Conservation (phyloP, 2,329 filamentous ascomycete genomes). For the Rhynchosporium agropyri region DNA sequence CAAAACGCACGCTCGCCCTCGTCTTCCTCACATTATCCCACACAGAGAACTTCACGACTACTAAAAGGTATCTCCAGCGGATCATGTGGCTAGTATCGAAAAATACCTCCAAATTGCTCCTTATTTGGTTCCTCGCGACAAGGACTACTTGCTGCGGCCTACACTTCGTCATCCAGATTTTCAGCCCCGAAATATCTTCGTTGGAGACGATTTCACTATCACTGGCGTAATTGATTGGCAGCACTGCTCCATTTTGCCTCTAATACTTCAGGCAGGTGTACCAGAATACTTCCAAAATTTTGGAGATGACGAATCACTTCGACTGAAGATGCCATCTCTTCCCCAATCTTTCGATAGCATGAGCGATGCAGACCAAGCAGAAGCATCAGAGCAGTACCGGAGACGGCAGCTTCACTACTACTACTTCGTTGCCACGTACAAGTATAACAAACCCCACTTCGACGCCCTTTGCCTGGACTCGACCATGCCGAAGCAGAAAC, state of each 20-base stretch:
- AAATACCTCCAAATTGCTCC: constrained; percentile 17
- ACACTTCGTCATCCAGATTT: constrained; percentile 27
- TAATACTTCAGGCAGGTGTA: constrained; percentile 45
- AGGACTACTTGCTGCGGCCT: constrained; percentile 16
- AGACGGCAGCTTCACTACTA: constrained; percentile 41
- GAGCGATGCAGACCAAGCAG: constrained; percentile 28
- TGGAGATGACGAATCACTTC: constrained; percentile 34
- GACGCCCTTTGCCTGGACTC: constrained; percentile 34
- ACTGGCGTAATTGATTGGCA: constrained; percentile 48
- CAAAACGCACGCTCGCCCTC: constrained; percentile 2
- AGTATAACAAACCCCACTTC: constrained; percentile 38
- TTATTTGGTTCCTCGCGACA: constrained; percentile 1
- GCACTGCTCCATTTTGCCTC: constrained; percentile 44
- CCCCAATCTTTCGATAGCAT: constrained; percentile 32
- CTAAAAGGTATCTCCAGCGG: constrained; percentile 2
- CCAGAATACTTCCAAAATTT: constrained; percentile 47
- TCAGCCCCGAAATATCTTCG: constrained; percentile 40
- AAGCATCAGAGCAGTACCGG: constrained; percentile 36
- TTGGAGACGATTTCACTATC: constrained; percentile 41
- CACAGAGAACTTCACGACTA: constrained; percentile 7
- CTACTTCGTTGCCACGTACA: constrained; percentile 39
- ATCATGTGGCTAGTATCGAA: constrained; percentile 20
- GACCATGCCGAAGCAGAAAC: constrained; percentile 34
- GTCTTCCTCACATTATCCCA: constrained; percentile 8
- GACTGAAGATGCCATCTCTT: constrained; percentile 35